These are phyloP conservation scores for Picea abies DNA, from an alignment of 83 land plant genomes.

Conservation along the genomic window DNA sequence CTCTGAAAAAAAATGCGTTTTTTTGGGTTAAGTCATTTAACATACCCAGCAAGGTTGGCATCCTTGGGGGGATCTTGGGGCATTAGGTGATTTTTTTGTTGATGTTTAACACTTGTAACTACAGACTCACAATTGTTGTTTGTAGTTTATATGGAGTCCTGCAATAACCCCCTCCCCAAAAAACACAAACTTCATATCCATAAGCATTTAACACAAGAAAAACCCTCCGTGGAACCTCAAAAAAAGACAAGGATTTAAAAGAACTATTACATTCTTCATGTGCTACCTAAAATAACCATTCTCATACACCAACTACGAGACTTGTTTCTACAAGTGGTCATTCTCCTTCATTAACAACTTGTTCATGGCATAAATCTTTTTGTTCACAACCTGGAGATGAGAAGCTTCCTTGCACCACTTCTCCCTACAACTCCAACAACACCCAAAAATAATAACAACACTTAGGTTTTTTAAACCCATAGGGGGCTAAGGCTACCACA, in stretches of 20 bases:
- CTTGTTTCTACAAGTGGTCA: slow-evolving; percentile 43
- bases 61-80: background rate
- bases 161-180: background rate
- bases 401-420: slow-evolving; percentile 70
- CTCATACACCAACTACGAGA: slow-evolving; percentile 36
- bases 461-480: too few species aligned
- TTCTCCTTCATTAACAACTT: slow-evolving; percentile 64
- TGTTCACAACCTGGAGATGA: slow-evolving; percentile 55
- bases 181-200: background rate
- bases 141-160: background rate
- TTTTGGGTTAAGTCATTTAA: too few species aligned
- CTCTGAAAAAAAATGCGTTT: too few species aligned
- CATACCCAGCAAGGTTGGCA: slow-evolving; percentile 30
- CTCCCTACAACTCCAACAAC: slow-evolving; percentile 50
- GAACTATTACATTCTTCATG: slow-evolving; percentile 22
- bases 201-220: too few species aligned
- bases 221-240: too few species aligned
- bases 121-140: background rate
- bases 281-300: slow-evolving; percentile 40
- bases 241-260: too few species aligned
- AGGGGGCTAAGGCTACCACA: too few species aligned
- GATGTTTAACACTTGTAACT: background rate
- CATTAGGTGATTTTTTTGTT: background rate
- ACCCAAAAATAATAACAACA: background rate
- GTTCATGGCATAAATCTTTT: slow-evolving; percentile 63